Conservation (phyloP, 2,329 filamentous ascomycete genomes). For the Alternaria sp. region DNA sequence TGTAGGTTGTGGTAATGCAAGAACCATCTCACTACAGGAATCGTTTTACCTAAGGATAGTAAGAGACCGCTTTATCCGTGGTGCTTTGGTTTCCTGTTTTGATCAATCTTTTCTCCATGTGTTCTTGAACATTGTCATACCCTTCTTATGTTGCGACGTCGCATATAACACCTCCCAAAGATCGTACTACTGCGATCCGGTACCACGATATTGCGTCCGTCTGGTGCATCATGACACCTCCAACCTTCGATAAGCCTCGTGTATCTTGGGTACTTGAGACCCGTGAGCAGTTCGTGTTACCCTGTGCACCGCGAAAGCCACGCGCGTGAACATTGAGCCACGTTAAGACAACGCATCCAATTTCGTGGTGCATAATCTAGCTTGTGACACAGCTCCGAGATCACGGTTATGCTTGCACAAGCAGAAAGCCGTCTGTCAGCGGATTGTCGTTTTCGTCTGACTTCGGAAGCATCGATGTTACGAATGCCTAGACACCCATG, state of each 20-base stretch:
- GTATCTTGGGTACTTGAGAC: slow-evolving; percentile 26
- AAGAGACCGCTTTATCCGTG: slow-evolving; percentile 9
- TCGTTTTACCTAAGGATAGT: background rate
- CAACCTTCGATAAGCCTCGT: slow-evolving; percentile 12
- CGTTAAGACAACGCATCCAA: slow-evolving; percentile 35
- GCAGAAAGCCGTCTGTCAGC: slow-evolving; percentile 26
- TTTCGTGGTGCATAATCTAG: slow-evolving; percentile 51
- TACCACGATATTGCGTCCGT: slow-evolving; percentile 14
- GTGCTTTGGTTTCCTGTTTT: slow-evolving; percentile 18
- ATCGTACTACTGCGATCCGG: slow-evolving; percentile 30
- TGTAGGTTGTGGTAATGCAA: slow-evolving; percentile 10
- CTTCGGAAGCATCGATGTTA: slow-evolving; percentile 5
- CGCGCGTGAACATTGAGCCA: slow-evolving; percentile 29
- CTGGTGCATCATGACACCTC: slow-evolving; percentile 11
- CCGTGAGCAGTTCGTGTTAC: slow-evolving; percentile 31
- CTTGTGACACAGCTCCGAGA: slow-evolving; percentile 32
- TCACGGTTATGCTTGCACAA: slow-evolving; percentile 24
- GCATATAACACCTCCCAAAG: slow-evolving; percentile 16
- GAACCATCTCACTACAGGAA: background rate
- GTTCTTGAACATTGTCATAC: slow-evolving; percentile 25
- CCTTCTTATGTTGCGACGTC: slow-evolving; percentile 16
- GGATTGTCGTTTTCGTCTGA: slow-evolving; percentile 15
- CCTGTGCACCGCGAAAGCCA: slow-evolving; percentile 18
- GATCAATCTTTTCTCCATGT: slow-evolving; percentile 8
- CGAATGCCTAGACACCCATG: background rate